Percentiles rank a stretch among this genome's conserved stretches.
Evolutionary conservation across 345 rosid species (phyloP).

Genomic region (Iberis pinnata): DNA sequence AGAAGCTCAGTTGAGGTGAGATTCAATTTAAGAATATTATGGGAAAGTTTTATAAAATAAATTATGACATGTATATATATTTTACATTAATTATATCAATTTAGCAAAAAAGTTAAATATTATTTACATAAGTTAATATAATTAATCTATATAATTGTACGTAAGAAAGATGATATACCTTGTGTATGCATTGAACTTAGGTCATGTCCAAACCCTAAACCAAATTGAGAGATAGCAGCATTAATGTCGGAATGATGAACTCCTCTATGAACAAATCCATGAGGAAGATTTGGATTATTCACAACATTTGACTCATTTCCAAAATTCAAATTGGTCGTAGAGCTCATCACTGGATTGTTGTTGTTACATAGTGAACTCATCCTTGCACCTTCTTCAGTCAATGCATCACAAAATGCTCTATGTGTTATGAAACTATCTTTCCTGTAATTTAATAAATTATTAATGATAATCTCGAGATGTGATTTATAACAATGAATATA

Average conservation of each 20-base stretch:
- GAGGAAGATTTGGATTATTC: conserved; percentile 38
- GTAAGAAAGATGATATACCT: conserved; percentile 19
- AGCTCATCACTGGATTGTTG: conserved; percentile 7
- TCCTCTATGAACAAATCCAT: conserved; percentile 42
- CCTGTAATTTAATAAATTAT: conserved; percentile 39
- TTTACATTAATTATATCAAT: too few species aligned
- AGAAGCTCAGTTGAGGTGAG: too few species aligned
- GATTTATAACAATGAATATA: too few species aligned
- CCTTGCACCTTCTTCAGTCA: conserved; percentile 75
- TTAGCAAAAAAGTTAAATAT: too few species aligned
- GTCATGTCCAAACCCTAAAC: conserved; percentile 42
- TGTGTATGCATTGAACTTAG: conserved; percentile 33
- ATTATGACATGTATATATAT: too few species aligned
- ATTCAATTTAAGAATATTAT: too few species aligned
- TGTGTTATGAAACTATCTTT: conserved; percentile 95
- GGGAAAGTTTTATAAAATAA: too few species aligned
- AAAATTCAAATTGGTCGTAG: conserved; percentile 51
- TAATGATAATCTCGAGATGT: too few species aligned
- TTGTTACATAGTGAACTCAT: conserved; percentile 36
- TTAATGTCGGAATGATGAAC: conserved; percentile 40
- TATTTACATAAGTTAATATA: too few species aligned
- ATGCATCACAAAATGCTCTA: conserved; percentile 92
- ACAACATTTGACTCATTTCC: conserved; percentile 31
- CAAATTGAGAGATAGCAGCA: conserved; percentile 41
- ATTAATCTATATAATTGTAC: too few species aligned